A percentile compares a stretch with the other conserved stretches of the same genome.
Conservation (phyloP, 140 eudicot genomes). For the Stevia rebaudiana region DNA sequence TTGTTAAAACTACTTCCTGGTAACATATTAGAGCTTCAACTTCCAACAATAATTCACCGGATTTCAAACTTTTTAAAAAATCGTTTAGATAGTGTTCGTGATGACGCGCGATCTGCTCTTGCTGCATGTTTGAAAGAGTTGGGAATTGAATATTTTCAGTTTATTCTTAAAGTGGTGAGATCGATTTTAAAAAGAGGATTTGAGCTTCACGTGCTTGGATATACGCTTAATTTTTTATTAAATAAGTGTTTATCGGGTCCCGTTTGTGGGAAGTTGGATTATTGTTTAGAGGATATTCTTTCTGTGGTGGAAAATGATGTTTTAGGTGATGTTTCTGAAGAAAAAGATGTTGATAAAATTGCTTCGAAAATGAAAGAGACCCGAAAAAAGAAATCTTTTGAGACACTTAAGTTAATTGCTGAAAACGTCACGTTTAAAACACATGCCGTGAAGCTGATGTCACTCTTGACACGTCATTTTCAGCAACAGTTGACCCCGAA, state of each 20-base stretch:
- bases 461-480: conserved; percentile 50
- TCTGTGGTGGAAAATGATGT: conserved; percentile 63
- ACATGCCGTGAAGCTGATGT: conserved; percentile 68
- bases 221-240: conserved; percentile 65
- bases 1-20: conserved; percentile 64
- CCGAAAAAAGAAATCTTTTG: conserved; percentile 71
- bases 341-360: conserved; percentile 85
- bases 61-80: conserved; percentile 64
- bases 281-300: conserved; percentile 71
- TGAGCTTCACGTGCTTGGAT: conserved; percentile 88
- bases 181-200: conserved; percentile 75
- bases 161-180: conserved; percentile 56
- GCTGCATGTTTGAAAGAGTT: conserved; percentile 81
- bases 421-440: conserved; percentile 64
- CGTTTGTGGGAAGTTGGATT: conserved; percentile 51
- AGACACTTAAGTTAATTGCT: conserved; percentile 62
- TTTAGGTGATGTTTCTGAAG: conserved; percentile 82
- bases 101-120: conserved; percentile 84
- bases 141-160: conserved; percentile 67
- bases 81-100: conserved; percentile 80
- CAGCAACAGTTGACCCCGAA: conserved; percentile 66
- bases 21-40: conserved; percentile 58
- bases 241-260: conserved; percentile 42
- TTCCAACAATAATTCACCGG: conserved; percentile 72
- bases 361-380: conserved; percentile 99